phyloP scores from a whole-genome alignment of 441 rosid species.

The Euphorbia schlechtendalii region DNA sequence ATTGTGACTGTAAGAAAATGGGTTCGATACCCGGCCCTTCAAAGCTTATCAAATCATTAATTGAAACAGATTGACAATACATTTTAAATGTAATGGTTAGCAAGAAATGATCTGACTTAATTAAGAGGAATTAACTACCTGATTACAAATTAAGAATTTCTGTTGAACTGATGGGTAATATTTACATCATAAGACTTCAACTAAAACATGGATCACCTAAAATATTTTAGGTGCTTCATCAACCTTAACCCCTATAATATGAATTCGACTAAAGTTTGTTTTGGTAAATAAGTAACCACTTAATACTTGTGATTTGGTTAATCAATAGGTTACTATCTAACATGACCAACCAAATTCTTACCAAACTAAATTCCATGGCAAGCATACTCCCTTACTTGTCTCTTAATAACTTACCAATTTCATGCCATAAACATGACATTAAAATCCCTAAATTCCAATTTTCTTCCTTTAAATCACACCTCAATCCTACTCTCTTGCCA shows the following conservation, averaged over 20 bases:
- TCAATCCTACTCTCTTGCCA: background rate
- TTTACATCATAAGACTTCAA: too few species aligned
- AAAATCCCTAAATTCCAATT: background rate
- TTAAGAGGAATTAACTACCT: too few species aligned
- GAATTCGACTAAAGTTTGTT: background rate
- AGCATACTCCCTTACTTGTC: constrained; percentile 16
- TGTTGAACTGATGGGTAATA: too few species aligned
- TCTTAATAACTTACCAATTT: constrained; percentile 13
- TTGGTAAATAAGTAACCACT: background rate
- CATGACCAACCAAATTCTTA: constrained; percentile 32
- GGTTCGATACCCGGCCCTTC: too few species aligned
- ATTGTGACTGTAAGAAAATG: too few species aligned
- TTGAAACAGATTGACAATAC: too few species aligned
- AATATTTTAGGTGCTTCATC: background rate
- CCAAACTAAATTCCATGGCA: constrained; percentile 22
- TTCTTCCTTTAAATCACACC: constrained; percentile 22
- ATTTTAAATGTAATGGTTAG: too few species aligned
- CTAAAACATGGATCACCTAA: background rate
- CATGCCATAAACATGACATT: constrained; percentile 29
- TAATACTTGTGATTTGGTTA: background rate
- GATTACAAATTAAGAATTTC: too few species aligned
- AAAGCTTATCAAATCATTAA: too few species aligned
- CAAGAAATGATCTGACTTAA: too few species aligned
- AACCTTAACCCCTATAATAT: background rate
- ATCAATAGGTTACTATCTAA: background rate